These are phyloP conservation scores for Didymella arachidicola DNA, from an alignment of 2,329 filamentous ascomycete species.

Conservation along the genomic window DNA sequence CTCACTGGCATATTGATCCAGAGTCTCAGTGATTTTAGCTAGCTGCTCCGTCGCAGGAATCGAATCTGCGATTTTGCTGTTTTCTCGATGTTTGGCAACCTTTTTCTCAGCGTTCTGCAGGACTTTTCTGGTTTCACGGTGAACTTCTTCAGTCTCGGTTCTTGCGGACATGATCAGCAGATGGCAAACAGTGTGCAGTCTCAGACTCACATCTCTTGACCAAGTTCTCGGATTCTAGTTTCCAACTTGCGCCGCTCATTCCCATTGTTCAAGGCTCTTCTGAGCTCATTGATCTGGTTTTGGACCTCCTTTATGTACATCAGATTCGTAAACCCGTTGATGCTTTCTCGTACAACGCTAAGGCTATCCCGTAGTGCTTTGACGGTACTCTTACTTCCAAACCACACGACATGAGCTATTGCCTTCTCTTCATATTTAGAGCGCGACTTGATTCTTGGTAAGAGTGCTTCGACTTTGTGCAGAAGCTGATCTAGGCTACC, in stretches of 20 bases:
- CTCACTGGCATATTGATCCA: not conserved
- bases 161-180: too few species aligned
- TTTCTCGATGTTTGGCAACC: not conserved
- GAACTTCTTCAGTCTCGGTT: not conserved
- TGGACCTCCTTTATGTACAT: not conserved
- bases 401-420: constrained; percentile 1
- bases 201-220: not conserved
- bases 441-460: not conserved
- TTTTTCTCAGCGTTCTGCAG: not conserved
- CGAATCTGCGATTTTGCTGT: too few species aligned
- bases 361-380: not conserved
- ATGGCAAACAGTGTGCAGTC: too few species aligned
- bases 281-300: not conserved
- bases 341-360: not conserved
- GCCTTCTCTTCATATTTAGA: not conserved
- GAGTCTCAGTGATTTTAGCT: not conserved
- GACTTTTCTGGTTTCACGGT: not conserved
- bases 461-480: not conserved
- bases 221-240: not conserved
- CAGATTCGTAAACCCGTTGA: constrained; percentile 1
- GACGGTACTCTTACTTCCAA: not conserved
- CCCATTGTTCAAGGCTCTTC: not conserved
- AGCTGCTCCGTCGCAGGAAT: not conserved
- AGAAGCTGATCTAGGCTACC: not conserved
- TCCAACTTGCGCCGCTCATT: not conserved